A percentile compares a stretch with the other conserved stretches of the same genome.
These are phyloP conservation scores for Nicotiana noctiflora DNA, from an alignment of 257 asterid species.

Conservation along the genomic window DNA sequence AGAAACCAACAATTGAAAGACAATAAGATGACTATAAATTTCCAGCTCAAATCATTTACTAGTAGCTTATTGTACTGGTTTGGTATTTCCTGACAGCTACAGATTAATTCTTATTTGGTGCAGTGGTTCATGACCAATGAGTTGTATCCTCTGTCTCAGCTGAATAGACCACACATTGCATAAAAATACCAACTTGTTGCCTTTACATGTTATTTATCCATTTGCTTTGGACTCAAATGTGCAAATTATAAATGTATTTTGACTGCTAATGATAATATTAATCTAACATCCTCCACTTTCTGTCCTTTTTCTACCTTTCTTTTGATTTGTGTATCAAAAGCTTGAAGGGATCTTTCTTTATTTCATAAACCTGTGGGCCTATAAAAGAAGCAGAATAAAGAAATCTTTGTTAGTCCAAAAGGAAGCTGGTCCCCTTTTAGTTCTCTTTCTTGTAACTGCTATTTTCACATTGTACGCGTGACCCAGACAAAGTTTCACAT, in stretches of 20 bases:
- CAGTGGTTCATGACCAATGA: neutral
- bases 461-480: too few species aligned
- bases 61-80: neutral
- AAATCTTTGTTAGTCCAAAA: neutral
- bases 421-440: neutral
- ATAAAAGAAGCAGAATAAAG: neutral
- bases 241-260: neutral
- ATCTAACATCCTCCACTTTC: constrained; percentile 1
- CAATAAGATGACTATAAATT: too few species aligned
- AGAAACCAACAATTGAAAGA: too few species aligned
- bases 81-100: too few species aligned
- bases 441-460: neutral
- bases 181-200: neutral
- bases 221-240: neutral
- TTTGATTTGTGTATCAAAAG: constrained; percentile 8
- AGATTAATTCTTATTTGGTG: neutral
- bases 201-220: neutral
- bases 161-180: neutral
- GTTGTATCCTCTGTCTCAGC: neutral
- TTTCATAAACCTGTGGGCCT: neutral
- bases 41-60: neutral
- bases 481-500: too few species aligned
- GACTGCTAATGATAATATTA: neutral
- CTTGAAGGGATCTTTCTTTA: constrained; percentile 7
- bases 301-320: constrained; percentile 2